These are phyloP conservation scores for Dothideomycetidae sp. DNA, from an alignment of 2,329 filamentous ascomycete genomes.

Conservation along the genomic window DNA sequence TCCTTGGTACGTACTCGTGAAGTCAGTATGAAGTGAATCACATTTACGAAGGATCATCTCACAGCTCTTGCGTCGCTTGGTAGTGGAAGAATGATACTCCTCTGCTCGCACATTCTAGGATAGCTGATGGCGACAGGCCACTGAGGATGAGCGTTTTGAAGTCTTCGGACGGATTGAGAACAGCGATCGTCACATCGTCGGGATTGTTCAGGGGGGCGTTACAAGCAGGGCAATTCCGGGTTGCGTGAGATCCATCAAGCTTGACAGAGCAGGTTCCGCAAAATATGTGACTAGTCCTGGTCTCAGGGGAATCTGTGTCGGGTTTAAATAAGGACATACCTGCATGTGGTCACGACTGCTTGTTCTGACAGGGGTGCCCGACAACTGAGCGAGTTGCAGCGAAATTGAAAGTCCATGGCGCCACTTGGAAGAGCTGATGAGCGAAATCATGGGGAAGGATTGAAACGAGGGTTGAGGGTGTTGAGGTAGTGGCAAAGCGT, in stretches of 20 bases:
- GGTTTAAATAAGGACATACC: slow-evolving; percentile 36
- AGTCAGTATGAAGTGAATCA: background rate
- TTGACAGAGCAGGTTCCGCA: slow-evolving; percentile 64
- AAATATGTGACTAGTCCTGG: slow-evolving; percentile 58
- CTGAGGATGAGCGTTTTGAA: slow-evolving; percentile 80
- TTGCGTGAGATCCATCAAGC: slow-evolving; percentile 35
- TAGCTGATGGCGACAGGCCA: slow-evolving; percentile 62
- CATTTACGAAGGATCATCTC: slow-evolving; percentile 16
- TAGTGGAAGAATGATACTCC: slow-evolving; percentile 78
- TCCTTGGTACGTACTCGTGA: slow-evolving; percentile 57
- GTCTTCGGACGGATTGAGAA: slow-evolving; percentile 68
- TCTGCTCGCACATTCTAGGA: slow-evolving; percentile 75
- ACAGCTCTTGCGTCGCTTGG: slow-evolving; percentile 75
- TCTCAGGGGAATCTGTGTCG: background rate
- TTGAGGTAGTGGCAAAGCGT: no score
- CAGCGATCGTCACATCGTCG: slow-evolving; percentile 59
- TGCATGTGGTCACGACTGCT: slow-evolving; percentile 81
- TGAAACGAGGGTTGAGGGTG: no score
- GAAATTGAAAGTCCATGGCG: slow-evolving; percentile 57
- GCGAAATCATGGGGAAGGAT: no score
- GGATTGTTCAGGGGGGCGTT: slow-evolving; percentile 50
- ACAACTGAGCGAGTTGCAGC: slow-evolving; percentile 72
- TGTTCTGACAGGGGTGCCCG: slow-evolving; percentile 51
- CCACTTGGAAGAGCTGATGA: no score
- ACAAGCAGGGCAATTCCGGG: slow-evolving; percentile 62